A percentile compares a stretch with the other conserved stretches of the same genome.
These are phyloP conservation scores for Bacidia gigantensis DNA, from an alignment of 495 filamentous ascomycete genomes.

Conservation along the genomic window DNA sequence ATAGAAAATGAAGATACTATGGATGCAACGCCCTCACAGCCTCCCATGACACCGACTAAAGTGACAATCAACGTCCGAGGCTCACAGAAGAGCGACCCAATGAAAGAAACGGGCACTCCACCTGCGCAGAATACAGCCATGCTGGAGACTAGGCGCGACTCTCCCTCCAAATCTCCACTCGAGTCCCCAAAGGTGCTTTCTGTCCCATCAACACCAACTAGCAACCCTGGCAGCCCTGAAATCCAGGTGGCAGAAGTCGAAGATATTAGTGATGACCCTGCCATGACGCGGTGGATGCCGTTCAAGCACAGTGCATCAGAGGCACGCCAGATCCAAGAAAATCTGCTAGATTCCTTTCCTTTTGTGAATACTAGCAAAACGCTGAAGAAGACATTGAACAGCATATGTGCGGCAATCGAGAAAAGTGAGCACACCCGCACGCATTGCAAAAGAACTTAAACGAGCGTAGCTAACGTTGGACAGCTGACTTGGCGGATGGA, in stretches of 20 bases:
- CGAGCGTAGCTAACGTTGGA: slow-evolving; percentile 22
- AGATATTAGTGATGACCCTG: slow-evolving; percentile 38
- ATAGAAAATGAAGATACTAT: background rate
- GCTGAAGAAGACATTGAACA: slow-evolving; percentile 27
- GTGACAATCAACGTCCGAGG: slow-evolving; percentile 41
- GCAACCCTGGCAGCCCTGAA: slow-evolving; percentile 34
- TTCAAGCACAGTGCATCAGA: slow-evolving; percentile 20
- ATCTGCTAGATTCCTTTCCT: slow-evolving; percentile 16
- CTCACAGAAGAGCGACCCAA: background rate
- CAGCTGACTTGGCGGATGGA: slow-evolving; percentile 23
- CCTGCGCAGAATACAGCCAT: background rate
- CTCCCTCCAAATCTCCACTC: background rate
- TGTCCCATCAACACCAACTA: slow-evolving; percentile 35
- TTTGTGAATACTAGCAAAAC: slow-evolving; percentile 9
- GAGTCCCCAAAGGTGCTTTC: slow-evolving; percentile 27
- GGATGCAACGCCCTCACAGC: slow-evolving; percentile 19
- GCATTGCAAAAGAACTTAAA: slow-evolving; percentile 19
- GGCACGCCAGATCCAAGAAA: slow-evolving; percentile 6
- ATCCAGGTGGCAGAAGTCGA: slow-evolving; percentile 43
- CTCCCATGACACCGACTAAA: slow-evolving; percentile 30
- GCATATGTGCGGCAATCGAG: slow-evolving; percentile 28
- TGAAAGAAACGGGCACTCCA: background rate
- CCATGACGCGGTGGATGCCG: slow-evolving; percentile 31
- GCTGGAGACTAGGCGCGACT: background rate
- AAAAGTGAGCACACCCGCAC: slow-evolving; percentile 24